phyloP scores from a whole-genome alignment of 306 rosid genomes.

The Lablab purpureus region DNA sequence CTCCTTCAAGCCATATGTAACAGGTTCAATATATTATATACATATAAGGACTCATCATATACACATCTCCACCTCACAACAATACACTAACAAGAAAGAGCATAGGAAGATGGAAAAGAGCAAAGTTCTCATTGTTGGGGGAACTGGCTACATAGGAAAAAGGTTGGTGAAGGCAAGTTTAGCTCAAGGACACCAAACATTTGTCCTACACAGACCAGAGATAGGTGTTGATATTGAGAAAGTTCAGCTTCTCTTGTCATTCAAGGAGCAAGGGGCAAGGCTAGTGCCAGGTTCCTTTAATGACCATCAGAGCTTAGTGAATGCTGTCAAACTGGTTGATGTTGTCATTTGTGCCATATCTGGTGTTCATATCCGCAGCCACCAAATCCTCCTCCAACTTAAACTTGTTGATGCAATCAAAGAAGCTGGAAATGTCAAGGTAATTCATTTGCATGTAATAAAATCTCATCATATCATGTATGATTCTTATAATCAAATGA shows the following conservation, averaged over 20 bases:
- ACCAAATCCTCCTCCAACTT: constrained; percentile 74
- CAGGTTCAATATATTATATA: neutral
- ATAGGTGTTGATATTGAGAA: constrained; percentile 76
- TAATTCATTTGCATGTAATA: neutral
- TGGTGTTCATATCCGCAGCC: constrained; percentile 74
- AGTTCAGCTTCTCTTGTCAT: constrained; percentile 66
- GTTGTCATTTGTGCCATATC: constrained; percentile 78
- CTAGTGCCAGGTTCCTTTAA: constrained; percentile 60
- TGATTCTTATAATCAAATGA: neutral
- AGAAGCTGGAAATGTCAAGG: constrained; percentile 80
- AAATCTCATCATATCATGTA: neutral
- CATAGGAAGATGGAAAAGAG: constrained; percentile 48
- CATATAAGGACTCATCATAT: neutral
- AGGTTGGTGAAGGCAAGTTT: constrained; percentile 78
- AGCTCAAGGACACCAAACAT: constrained; percentile 64
- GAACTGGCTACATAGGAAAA: constrained; percentile 83
- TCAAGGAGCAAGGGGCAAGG: constrained; percentile 70
- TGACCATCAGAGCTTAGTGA: constrained; percentile 61
- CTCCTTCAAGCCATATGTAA: no score
- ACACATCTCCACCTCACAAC: neutral
- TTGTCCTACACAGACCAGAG: constrained; percentile 67
- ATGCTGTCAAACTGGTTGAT: constrained; percentile 70
- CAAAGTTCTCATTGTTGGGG: constrained; percentile 76
- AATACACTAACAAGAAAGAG: neutral
- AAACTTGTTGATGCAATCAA: constrained; percentile 74